These are phyloP conservation scores for Thuja plicata DNA, from an alignment of 83 land plant genomes.

Conservation along the genomic window DNA sequence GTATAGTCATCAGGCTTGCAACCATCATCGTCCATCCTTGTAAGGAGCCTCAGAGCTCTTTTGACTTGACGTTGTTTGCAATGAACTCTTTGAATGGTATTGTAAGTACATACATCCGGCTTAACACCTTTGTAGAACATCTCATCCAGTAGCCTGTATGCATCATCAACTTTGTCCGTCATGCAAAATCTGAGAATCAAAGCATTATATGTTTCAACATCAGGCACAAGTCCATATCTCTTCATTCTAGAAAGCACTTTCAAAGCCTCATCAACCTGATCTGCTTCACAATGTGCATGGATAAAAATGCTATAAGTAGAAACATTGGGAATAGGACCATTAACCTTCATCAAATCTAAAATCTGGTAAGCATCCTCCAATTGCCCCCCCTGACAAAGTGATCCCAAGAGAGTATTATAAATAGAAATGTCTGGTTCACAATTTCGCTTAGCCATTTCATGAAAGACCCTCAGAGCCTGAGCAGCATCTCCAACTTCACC, in stretches of 20 bases:
- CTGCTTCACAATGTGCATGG: constrained; percentile 40
- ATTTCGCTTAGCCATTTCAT: constrained; percentile 46
- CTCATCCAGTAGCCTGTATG: constrained; percentile 52
- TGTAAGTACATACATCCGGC: constrained; percentile 59
- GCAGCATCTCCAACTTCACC: constrained; percentile 30
- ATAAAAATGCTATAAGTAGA: constrained; percentile 42
- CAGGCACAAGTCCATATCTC: constrained; percentile 42
- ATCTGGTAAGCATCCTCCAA: constrained; percentile 36
- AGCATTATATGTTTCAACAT: constrained; percentile 51
- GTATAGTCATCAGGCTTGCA: constrained; percentile 50
- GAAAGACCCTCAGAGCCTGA: constrained; percentile 38
- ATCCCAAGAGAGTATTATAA: constrained; percentile 38
- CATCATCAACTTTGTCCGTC: constrained; percentile 50
- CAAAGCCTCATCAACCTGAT: constrained; percentile 34
- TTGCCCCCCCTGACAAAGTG: constrained; percentile 39
- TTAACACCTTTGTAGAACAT: constrained; percentile 36
- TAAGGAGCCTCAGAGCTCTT: constrained; percentile 39
- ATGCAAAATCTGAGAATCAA: constrained; percentile 45
- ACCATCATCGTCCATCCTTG: constrained; percentile 34
- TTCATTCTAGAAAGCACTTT: constrained; percentile 49
- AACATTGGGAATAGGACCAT: constrained; percentile 44
- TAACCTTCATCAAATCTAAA: constrained; percentile 33
- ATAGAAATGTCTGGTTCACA: constrained; percentile 30
- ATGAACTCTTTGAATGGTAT: constrained; percentile 45
- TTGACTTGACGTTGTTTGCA: constrained; percentile 50